These are phyloP conservation scores for Camelina laxa DNA, from an alignment of 345 rosid species.

Conservation along the genomic window DNA sequence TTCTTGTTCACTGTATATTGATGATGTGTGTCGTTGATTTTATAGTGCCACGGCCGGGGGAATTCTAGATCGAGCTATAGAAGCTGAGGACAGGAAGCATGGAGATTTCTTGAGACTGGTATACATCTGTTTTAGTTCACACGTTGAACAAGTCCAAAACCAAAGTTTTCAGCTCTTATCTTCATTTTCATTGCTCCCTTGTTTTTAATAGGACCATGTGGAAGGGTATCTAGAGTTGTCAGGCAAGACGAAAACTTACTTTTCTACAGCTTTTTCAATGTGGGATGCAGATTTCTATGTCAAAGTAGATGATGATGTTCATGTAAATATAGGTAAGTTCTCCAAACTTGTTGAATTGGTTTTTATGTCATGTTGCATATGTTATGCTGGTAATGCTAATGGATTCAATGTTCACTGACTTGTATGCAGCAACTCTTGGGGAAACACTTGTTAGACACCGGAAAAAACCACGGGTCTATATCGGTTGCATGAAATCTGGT, in stretches of 20 bases:
- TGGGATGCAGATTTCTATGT: constrained; percentile 99
- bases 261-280: constrained; percentile 79
- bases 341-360: background rate
- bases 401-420: constrained; percentile 24
- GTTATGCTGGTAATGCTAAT: background rate
- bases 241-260: constrained; percentile 92
- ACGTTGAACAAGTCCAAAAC: background rate
- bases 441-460: constrained; percentile 86
- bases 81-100: constrained; percentile 91
- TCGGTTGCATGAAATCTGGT: constrained; percentile 99
- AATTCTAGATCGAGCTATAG: constrained; percentile 86
- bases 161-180: background rate
- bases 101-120: constrained; percentile 94
- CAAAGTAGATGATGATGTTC: constrained; percentile 99
- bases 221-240: constrained; percentile 98
- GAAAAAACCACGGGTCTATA: constrained; percentile 72
- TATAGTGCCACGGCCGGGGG: constrained; percentile 89
- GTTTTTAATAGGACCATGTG: constrained; percentile 75
- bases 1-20: background rate
- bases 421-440: constrained; percentile 82
- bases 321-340: constrained; percentile 83
- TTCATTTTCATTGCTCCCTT: constrained; percentile 25
- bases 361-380: background rate
- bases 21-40: constrained; percentile 15
- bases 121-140: constrained; percentile 6